phyloP scores from a whole-genome alignment of 768 basidiomycete species.

The Tricholoma bakamatsutake region DNA sequence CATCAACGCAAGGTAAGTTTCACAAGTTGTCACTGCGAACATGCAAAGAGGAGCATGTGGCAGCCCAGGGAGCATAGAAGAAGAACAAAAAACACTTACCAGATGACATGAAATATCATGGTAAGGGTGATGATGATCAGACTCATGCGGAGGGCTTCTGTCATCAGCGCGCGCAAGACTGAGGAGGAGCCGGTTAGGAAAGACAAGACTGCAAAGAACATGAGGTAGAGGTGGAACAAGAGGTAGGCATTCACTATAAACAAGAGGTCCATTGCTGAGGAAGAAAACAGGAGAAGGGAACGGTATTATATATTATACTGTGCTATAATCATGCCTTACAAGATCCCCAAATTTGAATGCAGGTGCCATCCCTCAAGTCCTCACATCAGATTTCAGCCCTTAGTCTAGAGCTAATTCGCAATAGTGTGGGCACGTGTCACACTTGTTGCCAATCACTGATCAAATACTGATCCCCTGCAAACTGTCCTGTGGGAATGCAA shows the following conservation, averaged over 20 bases:
- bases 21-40: too few relatives aligned
- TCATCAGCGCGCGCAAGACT: background rate
- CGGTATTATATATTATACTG: background rate
- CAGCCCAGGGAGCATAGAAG: too few relatives aligned
- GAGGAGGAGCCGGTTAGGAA: background rate
- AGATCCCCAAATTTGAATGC: background rate
- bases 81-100: too few relatives aligned
- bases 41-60: too few relatives aligned
- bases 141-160: background rate
- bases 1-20: too few relatives aligned
- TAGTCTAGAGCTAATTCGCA: background rate
- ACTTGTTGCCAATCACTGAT: background rate
- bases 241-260: background rate
- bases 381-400: background rate
- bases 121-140: too few relatives aligned
- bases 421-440: background rate
- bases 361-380: background rate
- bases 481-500: background rate
- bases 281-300: background rate
- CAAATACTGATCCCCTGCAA: background rate
- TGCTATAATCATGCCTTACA: background rate
- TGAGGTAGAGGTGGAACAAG: background rate
- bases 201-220: background rate
- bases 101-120: too few relatives aligned
- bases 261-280: background rate